A percentile compares a stretch with the other conserved stretches of the same genome.
phyloP scores from a whole-genome alignment of 202 grass and related monocot species.

The Cymbopogon flexuosus region DNA sequence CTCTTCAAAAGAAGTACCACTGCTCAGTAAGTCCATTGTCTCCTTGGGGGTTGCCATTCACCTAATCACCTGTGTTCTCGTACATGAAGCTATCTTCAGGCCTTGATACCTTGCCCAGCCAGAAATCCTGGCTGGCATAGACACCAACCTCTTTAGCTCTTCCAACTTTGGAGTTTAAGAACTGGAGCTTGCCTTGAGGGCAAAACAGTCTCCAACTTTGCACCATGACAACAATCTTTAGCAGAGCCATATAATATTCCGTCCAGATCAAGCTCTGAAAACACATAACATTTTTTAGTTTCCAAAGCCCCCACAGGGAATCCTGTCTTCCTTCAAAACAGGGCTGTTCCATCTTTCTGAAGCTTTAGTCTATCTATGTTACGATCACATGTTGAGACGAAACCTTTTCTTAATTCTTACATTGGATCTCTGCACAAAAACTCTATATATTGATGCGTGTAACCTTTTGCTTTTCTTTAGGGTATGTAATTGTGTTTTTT shows the following conservation, averaged over 20 bases:
- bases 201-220: background rate
- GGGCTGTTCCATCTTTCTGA: background rate
- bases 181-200: background rate
- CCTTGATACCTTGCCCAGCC: background rate
- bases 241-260: background rate
- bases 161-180: background rate
- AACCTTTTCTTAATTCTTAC: conserved; percentile 14
- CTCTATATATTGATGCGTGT: background rate
- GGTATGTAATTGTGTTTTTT: background rate
- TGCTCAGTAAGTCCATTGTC: background rate
- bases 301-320: background rate
- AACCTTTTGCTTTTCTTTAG: background rate
- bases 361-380: conserved; percentile 7
- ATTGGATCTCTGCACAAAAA: background rate
- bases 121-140: background rate
- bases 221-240: background rate
- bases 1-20: background rate
- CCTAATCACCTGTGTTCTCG: background rate
- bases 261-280: background rate
- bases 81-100: background rate
- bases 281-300: background rate
- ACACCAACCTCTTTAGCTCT: background rate
- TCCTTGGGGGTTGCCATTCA: background rate
- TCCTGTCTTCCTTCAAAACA: background rate
- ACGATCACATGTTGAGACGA: conserved; percentile 2